These are phyloP conservation scores for Symbiodinium pilosum DNA, from an alignment of 73 alveolate genomes.

Conservation along the genomic window DNA sequence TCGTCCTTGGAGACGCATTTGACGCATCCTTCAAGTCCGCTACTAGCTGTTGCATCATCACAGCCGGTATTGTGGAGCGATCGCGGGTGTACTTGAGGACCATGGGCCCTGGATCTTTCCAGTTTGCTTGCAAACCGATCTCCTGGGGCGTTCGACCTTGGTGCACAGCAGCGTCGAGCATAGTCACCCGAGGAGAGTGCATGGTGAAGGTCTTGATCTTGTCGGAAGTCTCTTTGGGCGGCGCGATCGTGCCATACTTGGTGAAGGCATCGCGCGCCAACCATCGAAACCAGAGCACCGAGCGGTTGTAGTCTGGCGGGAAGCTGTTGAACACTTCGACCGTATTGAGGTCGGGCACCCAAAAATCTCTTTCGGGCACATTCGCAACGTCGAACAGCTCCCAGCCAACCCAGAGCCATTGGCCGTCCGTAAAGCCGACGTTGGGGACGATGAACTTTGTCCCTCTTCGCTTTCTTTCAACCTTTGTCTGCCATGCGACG, in stretches of 20 bases:
- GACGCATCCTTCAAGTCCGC: background rate
- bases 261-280: background rate
- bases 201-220: background rate
- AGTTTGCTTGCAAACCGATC: background rate
- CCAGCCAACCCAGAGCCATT: slow-evolving; percentile 8
- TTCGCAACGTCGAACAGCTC: background rate
- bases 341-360: slow-evolving; percentile 3
- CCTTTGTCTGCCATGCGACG: slow-evolving; percentile 46
- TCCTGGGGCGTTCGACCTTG: background rate
- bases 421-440: background rate
- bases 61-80: background rate
- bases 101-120: slow-evolving; percentile 38
- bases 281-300: background rate
- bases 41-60: background rate
- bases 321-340: too few species aligned
- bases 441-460: slow-evolving; percentile 36
- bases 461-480: background rate
- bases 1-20: background rate
- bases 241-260: background rate
- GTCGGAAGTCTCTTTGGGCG: background rate
- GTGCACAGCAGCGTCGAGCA: background rate
- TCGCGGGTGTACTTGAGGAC: slow-evolving; percentile 12
- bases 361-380: slow-evolving; percentile 6
- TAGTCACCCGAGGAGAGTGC: background rate
- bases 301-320: background rate